These are phyloP conservation scores for Bryoerythrophyllum caledonicum DNA, from an alignment of 225 moss, liverwort and hornwort species.

Conservation along the genomic window DNA sequence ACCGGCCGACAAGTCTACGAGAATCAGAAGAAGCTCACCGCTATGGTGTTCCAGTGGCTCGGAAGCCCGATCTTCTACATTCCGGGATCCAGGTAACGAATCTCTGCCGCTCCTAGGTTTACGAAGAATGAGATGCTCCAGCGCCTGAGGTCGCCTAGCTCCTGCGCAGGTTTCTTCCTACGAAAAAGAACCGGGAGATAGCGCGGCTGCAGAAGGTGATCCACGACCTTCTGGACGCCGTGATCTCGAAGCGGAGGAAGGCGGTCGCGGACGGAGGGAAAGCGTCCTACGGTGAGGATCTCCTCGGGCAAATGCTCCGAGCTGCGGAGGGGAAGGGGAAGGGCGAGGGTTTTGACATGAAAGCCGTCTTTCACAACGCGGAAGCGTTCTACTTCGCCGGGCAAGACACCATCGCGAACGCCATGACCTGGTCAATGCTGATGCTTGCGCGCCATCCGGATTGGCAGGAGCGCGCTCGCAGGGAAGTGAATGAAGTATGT, in stretches of 20 bases:
- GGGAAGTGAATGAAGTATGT: constrained; percentile 8
- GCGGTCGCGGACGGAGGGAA: not conserved
- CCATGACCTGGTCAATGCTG: constrained; percentile 1
- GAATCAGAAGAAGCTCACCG: constrained; percentile 13
- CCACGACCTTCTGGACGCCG: not conserved
- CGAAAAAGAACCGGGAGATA: constrained; percentile 8
- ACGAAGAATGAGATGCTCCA: not conserved
- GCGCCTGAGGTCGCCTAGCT: too few species aligned
- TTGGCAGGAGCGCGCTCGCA: constrained; percentile 31
- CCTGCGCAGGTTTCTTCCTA: constrained; percentile 19
- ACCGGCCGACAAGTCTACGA: constrained; percentile 30
- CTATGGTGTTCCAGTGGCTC: not conserved
- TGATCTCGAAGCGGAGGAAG: not conserved
- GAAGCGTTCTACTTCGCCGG: constrained; percentile 30
- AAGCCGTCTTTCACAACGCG: not conserved
- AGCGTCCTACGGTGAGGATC: constrained; percentile 1
- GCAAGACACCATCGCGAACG: constrained; percentile 18
- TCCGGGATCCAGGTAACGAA: constrained; percentile 27
- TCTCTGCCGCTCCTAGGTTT: not conserved
- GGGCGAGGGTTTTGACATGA: not conserved
- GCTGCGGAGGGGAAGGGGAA: constrained; percentile 1
- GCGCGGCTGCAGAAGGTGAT: not conserved
- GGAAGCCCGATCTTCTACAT: not conserved
- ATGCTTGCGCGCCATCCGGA: constrained; percentile 31
- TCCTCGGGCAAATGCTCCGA: constrained; percentile 26